phyloP scores from a whole-genome alignment of 371 early-diverging fungal species.

The Entomophthora muscae region DNA sequence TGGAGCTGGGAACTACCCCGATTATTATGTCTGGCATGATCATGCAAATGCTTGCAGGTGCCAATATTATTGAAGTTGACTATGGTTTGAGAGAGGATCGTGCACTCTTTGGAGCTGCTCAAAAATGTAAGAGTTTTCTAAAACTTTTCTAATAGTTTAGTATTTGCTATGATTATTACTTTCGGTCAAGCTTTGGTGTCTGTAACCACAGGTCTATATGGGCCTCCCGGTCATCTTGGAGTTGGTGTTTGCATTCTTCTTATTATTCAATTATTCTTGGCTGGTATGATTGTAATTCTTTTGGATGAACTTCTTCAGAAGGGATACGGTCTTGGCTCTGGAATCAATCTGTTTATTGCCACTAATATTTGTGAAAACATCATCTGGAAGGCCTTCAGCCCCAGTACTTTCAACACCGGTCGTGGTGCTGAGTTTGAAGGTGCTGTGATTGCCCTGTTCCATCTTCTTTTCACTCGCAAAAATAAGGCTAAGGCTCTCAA shows the following conservation, averaged over 20 bases:
- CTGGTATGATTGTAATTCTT: conserved; percentile 95
- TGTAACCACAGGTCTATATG: conserved; percentile 97
- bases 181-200: conserved; percentile 96
- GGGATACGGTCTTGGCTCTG: too few species aligned
- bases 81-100: conserved; percentile 97
- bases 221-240: conserved; percentile 87
- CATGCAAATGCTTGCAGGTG: too few species aligned
- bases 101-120: conserved; percentile 93
- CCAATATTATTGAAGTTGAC: too few species aligned
- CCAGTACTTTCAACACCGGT: too few species aligned
- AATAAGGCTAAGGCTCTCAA: conserved; percentile 96
- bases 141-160: conserved; percentile 20
- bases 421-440: too few species aligned
- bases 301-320: too few species aligned
- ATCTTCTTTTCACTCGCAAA: too few species aligned
- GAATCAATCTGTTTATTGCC: too few species aligned
- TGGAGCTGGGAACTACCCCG: conserved; percentile 99
- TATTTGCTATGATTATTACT: conserved; percentile 85
- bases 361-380: conserved; percentile 99
- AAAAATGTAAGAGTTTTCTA: conserved; percentile 70
- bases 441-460: too few species aligned
- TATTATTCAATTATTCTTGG: conserved; percentile 90
- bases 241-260: conserved; percentile 87
- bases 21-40: conserved; percentile 99
- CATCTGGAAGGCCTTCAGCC: conserved; percentile 99